Percentiles rank a stretch among this genome's conserved stretches.
Evolutionary conservation across 257 asterid genomes (phyloP).

Genomic region (Nicotiana obtusifolia): DNA sequence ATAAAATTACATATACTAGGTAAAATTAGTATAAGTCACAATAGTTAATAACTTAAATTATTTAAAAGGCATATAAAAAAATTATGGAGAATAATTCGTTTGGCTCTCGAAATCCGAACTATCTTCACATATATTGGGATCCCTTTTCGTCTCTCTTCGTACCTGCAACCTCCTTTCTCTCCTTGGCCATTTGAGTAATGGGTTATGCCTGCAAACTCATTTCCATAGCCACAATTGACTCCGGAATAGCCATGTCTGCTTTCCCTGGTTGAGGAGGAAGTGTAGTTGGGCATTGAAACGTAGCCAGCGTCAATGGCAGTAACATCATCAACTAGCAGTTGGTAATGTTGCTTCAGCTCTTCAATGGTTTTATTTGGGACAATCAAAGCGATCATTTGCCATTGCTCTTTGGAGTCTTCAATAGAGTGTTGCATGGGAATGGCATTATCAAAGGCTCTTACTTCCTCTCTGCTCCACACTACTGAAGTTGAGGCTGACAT

Average conservation of each 20-base stretch:
- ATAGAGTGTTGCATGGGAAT: neutral
- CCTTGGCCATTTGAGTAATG: too few relatives aligned
- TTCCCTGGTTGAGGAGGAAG: neutral
- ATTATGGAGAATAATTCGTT: too few relatives aligned
- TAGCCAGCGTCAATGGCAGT: neutral
- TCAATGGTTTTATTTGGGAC: constrained; percentile 15
- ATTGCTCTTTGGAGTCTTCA: neutral
- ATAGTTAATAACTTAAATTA: too few relatives aligned
- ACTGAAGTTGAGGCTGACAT: neutral
- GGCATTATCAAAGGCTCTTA: constrained; percentile 8
- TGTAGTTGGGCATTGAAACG: neutral
- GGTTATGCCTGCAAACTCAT: neutral
- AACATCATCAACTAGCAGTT: neutral
- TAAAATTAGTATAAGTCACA: too few relatives aligned
- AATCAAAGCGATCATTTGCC: neutral
- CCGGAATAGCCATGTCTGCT: neutral
- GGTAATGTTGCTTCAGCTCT: neutral
- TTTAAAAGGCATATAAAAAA: too few relatives aligned
- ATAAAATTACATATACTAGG: too few relatives aligned
- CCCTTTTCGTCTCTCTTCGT: neutral
- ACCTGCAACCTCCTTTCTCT: too few relatives aligned
- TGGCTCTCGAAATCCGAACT: too few relatives aligned
- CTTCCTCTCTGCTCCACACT: constrained; percentile 6
- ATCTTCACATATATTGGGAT: too few relatives aligned
- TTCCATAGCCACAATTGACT: neutral